Evolutionary conservation across 2,329 filamentous ascomycete genomes (phyloP), one percentile per base, ranked within the genome.

Genomic region (Hypoxylon sp.): DNA sequence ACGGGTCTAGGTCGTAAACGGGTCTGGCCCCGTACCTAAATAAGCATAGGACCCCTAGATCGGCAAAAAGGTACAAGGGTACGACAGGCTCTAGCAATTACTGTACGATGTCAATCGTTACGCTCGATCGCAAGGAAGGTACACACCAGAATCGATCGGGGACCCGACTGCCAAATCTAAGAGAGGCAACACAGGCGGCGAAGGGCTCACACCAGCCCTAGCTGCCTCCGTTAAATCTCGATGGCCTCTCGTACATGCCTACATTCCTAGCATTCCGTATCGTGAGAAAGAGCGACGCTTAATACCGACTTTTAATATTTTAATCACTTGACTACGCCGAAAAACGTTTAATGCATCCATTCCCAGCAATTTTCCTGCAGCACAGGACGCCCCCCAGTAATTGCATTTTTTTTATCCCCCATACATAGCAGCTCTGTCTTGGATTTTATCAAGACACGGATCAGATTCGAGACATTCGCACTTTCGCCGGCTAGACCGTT

Each of bases 91-190:
- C 7, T 14, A 27, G 46, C 11, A 50, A 3, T n/a, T 7, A 30
- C 49, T 65, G 62, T 65, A 42, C 62, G 62, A 65, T 65, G 56
- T 50, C 33, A 65, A 53, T 58, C 49, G 62, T 65, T 65, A 54
- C 56, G 51, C 30, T 60, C 62, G 62, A 65, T 65, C 57, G 22
- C 33, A n/a, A 61, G 49, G 56, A 44, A 35, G 50, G 56, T 56
- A 44, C 50, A 50, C 50, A 27, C 31, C 13, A 40, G 20, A 46
- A 59, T 59, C 56, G 56, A 50, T 49, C 46, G 56, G 22, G 14
- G 46, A 50, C 44, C 20, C 49, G 50, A 55, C 31, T 61, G 42
- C 62, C 17, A 65, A 65, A 65, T 65, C 62, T 51, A 17, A 65
- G 33, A 33, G 56, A 64, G n/a, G 62, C 31, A 48, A 55, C 14